A percentile compares a stretch with the other conserved stretches of the same genome.
Evolutionary conservation across 192 early-diverging fungal species (phyloP).

Genomic region (Coemansia sp.): DNA sequence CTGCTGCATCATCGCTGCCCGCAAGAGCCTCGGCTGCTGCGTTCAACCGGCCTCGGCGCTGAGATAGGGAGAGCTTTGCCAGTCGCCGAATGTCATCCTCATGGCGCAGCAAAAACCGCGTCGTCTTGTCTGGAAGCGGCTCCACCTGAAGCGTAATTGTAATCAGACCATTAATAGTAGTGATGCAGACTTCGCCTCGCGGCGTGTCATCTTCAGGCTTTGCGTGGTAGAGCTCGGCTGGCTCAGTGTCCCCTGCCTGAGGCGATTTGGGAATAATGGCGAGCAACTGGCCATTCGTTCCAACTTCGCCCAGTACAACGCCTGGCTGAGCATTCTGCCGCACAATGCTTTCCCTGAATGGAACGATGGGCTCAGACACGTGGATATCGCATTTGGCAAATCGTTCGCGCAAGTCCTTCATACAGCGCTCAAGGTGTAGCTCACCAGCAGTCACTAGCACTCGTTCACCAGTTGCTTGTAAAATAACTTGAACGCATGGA

Average conservation of each 20-base stretch:
- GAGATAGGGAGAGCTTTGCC: constrained; percentile 22
- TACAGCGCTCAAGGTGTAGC: constrained; percentile 92
- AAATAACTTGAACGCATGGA: constrained; percentile 84
- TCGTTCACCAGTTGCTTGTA: constrained; percentile 94
- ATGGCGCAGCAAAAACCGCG: constrained; percentile 32
- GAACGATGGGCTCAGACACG: constrained; percentile 91
- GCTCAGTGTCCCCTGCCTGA: not conserved
- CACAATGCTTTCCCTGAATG: constrained; percentile 92
- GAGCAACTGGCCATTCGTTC: constrained; percentile 29
- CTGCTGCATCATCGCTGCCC: constrained; percentile 5
- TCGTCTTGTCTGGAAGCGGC: constrained; percentile 42
- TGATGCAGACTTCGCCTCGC: constrained; percentile 41
- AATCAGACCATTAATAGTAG: constrained; percentile 43
- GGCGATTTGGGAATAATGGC: constrained; percentile 27
- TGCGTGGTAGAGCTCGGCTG: constrained; percentile 3
- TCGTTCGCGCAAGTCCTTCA: constrained; percentile 88
- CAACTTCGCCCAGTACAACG: constrained; percentile 34
- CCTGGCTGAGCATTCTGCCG: constrained; percentile 36
- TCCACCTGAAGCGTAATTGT: constrained; percentile 38
- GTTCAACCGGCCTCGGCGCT: constrained; percentile 20
- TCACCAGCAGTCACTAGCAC: constrained; percentile 96
- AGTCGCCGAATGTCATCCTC: constrained; percentile 39
- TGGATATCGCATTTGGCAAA: constrained; percentile 94
- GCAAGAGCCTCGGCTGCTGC: constrained; percentile 31
- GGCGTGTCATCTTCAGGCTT: constrained; percentile 14